Base-by-base conservation (phyloP, 331 rosid species). In the Quercus tomentella region DNA sequence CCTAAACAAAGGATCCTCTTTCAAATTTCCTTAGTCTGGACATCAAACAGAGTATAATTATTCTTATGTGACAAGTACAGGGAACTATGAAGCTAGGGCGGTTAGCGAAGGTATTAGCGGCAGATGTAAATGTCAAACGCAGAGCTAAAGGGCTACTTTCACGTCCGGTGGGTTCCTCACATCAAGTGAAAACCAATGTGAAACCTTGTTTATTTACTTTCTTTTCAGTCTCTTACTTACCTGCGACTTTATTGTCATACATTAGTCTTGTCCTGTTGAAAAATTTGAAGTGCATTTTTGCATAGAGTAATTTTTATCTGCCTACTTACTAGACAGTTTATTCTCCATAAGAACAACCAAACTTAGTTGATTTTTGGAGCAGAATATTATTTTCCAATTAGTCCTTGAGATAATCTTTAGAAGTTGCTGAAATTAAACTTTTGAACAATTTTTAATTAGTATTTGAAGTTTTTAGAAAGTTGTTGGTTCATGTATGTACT, bases 71-170 rank as follows among this genome's bases (percentile, higher is more conserved):
- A 80, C 79, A 69, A 75, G 61, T 84, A 77, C 86, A 95, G 97
- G 99, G 99, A 1, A 61, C 98, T 37, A 87, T 95, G 93, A 95
- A 91, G 92, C 89, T 93, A 31, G 80, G 90, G 7, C 87, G 96
- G 80, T 85, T 95, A 76, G 97, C 97, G 28, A 91, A 90, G 87
- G 82, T 89, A 78, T 81, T 93, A 70, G 96, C 99, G 69, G 96
- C 85, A 65, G 96, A 80, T 84, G 98, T 93, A 72, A 95, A 95
- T 88, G 84, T 95, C 88, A 95, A 81, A 83, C 97, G 99, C 57
- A 89, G 93, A 82, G 86, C 96, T 84, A 95, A 95, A 84, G 98
- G 99, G 79, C 89, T 95, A 69, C 99, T 93, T 80, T 92, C 98
- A 83, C 98, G 97, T 9, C 56, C 96, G 80, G 99, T 89, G 21